Evolutionary conservation across 139 green algal genomes (phyloP).

Genomic region (Picochlorum sp.): DNA sequence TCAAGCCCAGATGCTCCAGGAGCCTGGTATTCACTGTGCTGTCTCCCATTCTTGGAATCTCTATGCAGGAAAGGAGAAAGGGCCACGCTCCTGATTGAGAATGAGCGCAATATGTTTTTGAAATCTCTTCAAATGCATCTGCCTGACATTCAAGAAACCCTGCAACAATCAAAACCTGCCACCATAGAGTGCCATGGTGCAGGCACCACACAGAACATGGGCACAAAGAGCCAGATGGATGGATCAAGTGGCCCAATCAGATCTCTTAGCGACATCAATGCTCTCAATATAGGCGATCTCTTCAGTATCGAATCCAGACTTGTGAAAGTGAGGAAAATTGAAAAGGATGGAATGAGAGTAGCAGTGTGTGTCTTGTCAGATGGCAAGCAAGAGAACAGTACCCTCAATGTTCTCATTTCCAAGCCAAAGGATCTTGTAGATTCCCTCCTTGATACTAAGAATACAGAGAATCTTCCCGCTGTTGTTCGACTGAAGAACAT

Average conservation of each 20-base stretch:
- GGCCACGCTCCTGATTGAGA: not conserved
- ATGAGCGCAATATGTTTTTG: not conserved
- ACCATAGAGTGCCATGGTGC: not conserved
- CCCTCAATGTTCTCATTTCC: not conserved
- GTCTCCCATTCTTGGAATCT: not conserved
- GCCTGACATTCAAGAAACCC: not conserved
- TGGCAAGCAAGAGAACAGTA: not conserved
- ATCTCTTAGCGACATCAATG: not conserved
- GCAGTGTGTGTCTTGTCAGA: not conserved
- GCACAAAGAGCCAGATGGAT: no score
- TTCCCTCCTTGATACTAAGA: not conserved
- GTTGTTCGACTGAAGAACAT: no score
- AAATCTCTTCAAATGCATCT: not conserved
- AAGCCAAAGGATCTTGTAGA: slow-evolving; percentile 1
- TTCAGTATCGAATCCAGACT: not conserved
- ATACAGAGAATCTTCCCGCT: no score
- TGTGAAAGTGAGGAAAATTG: slow-evolving; percentile 1
- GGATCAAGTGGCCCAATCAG: not conserved
- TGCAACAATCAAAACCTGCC: not conserved
- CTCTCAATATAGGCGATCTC: not conserved
- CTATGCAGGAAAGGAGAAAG: not conserved
- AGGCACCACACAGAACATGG: not conserved
- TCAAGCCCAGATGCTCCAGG: not conserved
- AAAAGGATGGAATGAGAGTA: not conserved
- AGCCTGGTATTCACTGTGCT: not conserved